phyloP scores from a whole-genome alignment of 2,329 filamentous ascomycete genomes.

The Phyllosticta citriasiana region DNA sequence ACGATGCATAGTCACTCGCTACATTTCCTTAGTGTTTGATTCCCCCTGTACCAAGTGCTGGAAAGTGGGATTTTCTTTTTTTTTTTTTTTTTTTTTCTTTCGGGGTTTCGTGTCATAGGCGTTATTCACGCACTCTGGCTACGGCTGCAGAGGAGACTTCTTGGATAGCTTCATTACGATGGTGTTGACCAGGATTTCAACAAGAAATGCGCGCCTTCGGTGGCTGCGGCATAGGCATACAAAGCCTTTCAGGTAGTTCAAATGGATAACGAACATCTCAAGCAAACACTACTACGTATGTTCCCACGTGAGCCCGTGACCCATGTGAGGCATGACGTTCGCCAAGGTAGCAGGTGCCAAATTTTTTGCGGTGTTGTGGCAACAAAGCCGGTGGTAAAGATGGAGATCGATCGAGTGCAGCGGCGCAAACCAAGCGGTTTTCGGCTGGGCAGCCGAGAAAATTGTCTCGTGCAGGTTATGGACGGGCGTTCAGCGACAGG shows the following conservation, averaged over 20 bases:
- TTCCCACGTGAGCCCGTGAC: too few relatives aligned
- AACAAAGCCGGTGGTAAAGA: not conserved
- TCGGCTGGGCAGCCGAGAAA: not conserved
- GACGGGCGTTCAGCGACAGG: not conserved
- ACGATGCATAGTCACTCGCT: not conserved
- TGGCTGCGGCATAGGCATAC: not conserved
- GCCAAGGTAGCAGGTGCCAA: not conserved
- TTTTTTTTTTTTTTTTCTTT: not conserved
- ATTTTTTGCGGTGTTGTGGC: not conserved
- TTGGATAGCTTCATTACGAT: not conserved
- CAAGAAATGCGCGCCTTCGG: not conserved
- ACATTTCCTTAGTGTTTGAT: not conserved
- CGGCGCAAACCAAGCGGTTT: not conserved
- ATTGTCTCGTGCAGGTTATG: not conserved
- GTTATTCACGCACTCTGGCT: not conserved
- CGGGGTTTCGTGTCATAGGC: not conserved
- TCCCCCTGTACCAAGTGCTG: slow-evolving; percentile 8
- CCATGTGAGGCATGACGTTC: not conserved
- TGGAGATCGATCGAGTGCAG: not conserved
- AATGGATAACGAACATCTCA: not conserved
- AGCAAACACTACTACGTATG: not conserved
- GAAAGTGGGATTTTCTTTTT: slow-evolving; percentile 3
- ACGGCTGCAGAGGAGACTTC: not conserved
- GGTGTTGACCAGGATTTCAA: not conserved
- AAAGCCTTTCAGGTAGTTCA: not conserved